phyloP scores from a whole-genome alignment of 805 yeast genomes.

The Spencermartinsiella europaea region DNA sequence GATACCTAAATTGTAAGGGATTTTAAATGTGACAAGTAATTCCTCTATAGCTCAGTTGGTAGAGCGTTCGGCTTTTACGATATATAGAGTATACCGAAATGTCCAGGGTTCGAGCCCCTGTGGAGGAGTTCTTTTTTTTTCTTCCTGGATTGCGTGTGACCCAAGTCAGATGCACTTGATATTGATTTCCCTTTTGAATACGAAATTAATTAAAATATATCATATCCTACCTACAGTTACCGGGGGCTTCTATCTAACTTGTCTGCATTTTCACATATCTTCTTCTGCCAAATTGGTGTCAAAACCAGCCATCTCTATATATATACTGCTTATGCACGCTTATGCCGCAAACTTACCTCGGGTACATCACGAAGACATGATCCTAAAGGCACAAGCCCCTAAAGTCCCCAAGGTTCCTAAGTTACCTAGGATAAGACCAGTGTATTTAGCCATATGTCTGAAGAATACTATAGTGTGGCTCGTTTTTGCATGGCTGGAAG shows the following conservation, averaged over 20 bases:
- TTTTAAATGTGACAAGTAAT: too few species aligned
- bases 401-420: neutral
- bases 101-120: constrained; percentile 63
- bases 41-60: constrained; percentile 52
- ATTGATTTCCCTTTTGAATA: too few species aligned
- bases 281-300: neutral
- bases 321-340: neutral
- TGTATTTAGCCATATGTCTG: neutral
- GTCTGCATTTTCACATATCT: too few species aligned
- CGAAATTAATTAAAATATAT: too few species aligned
- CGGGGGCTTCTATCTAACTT: too few species aligned
- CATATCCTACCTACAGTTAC: too few species aligned
- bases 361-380: too few species aligned
- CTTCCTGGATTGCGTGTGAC: too few species aligned
- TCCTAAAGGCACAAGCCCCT: neutral
- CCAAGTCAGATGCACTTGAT: too few species aligned
- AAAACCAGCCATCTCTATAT: neutral
- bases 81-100: constrained; percentile 42
- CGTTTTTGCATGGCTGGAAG: constrained; percentile 3
- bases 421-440: neutral
- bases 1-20: too few species aligned
- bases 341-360: too few species aligned
- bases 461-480: constrained; percentile 8
- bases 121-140: constrained; percentile 39
- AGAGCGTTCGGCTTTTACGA: constrained; percentile 61